Evolutionary conservation across 2,329 filamentous ascomycete genomes (phyloP).

Genomic region (Cercospora sojina): DNA sequence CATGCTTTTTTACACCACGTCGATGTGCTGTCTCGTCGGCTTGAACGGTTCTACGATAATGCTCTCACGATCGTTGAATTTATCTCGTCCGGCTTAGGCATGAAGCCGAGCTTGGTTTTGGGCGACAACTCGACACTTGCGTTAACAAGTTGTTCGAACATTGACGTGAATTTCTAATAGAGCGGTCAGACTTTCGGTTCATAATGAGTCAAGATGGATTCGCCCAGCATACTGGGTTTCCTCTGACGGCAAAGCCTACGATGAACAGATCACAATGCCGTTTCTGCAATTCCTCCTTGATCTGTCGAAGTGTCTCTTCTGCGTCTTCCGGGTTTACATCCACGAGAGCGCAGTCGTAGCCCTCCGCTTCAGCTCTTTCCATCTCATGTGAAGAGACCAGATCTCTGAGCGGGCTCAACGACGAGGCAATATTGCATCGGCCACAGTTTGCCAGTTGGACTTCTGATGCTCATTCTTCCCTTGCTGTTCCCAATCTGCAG

Average conservation of each 20-base stretch:
- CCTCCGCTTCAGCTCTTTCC: background rate
- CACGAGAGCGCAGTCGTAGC: background rate
- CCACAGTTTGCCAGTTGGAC: background rate
- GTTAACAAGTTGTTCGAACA: background rate
- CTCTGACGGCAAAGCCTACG: background rate
- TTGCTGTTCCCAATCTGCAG: background rate
- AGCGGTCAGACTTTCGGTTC: background rate
- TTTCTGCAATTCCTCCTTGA: background rate
- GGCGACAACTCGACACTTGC: background rate
- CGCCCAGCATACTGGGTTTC: background rate
- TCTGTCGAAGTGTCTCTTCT: background rate
- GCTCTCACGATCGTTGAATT: background rate
- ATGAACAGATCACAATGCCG: background rate
- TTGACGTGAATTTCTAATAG: background rate
- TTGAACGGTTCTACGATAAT: background rate
- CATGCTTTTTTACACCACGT: background rate
- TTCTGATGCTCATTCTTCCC: background rate
- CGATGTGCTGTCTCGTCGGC: background rate
- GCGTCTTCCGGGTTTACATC: background rate
- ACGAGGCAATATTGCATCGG: background rate
- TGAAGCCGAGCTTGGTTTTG: background rate
- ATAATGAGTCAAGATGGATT: background rate
- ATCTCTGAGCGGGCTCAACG: too few relatives aligned
- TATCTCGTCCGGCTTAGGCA: background rate
- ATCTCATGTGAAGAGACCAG: background rate